A percentile compares a stretch with the other conserved stretches of the same genome.
Conservation (phyloP, 441 rosid species). For the Cnidoscolus chayamansa region DNA sequence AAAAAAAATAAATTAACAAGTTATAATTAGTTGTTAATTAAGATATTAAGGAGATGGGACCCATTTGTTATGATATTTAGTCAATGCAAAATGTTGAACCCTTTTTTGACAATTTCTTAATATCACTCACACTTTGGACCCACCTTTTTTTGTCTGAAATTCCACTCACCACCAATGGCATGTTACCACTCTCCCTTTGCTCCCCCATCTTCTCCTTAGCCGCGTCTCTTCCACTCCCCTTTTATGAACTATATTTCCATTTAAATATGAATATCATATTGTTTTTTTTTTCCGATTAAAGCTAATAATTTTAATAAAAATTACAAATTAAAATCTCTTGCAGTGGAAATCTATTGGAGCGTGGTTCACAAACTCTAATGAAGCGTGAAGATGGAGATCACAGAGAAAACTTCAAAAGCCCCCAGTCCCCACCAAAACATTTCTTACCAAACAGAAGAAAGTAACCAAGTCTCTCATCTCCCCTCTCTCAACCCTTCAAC, state of each 20-base stretch:
- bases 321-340: no score
- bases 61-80: not conserved
- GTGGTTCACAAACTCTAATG: not conserved
- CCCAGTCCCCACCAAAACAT: slow-evolving; percentile 51
- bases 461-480: slow-evolving; percentile 13
- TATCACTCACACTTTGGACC: slow-evolving; percentile 4
- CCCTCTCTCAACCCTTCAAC: slow-evolving; percentile 9
- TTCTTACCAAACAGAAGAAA: slow-evolving; percentile 57
- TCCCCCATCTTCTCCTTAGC: no score
- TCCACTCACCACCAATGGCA: slow-evolving; percentile 29
- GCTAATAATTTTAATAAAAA: no score
- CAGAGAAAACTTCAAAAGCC: slow-evolving; percentile 20
- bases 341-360: not conserved
- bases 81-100: slow-evolving; percentile 31
- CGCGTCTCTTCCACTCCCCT: no score
- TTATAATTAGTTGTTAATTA: no score
- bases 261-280: no score
- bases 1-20: no score
- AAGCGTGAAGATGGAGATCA: not conserved
- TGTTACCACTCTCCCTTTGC: slow-evolving; percentile 15
- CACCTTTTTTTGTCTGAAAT: slow-evolving; percentile 27
- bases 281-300: no score
- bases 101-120: slow-evolving; percentile 23
- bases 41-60: no score
- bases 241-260: no score